Base-by-base conservation (phyloP, 805 yeast species). In the Metschnikowia corniflorae region DNA sequence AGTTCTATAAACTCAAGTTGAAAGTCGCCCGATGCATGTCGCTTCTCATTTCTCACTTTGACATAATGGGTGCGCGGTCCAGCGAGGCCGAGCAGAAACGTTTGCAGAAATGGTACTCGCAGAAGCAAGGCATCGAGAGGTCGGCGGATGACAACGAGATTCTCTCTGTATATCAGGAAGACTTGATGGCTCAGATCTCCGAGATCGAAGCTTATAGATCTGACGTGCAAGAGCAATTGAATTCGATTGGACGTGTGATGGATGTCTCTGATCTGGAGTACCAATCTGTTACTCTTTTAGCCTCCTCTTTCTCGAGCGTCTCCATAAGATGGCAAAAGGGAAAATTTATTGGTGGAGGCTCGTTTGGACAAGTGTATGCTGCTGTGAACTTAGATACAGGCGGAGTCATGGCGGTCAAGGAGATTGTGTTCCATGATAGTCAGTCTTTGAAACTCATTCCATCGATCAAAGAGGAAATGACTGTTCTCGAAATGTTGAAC, bases 311-410 rank as follows among this genome's bases (percentile, higher is more conserved):
- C 52, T 83, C 95, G 2, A 83, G 88, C 49, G 84, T 89, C 19
- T 82, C 96, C 0, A 87, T 93, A 45, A 79, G 96, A 60, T 93
- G 98, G 98, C 97, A 93, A 59, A 95, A 91, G 64, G 95, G 96
- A 31, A 78, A 81, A 44, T 86, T 80, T 53, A 77, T 93, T 51
- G 98, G 98, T 2, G 91, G 95, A 29, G 98, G 98, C 28, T 78
- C 96, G 0, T 93, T 91, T 70, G 98, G 98, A 6, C 79, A 84
- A 41, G 98, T 93, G 3, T 93, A 76, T 60, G 88, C 93, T 0
- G 95, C 97, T 0, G 81, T 86, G 16, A 88, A 91, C 55, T 73
- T 93, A 43, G 97, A 91, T 49, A 86, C 95, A 13, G 97, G 97
- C 57, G 95, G 89, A 35, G 82, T 89, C 3, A 80, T 93, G 84